Conservation (phyloP, 1,284 basidiomycete genomes). For the Papiliotrema terrestris region DNA sequence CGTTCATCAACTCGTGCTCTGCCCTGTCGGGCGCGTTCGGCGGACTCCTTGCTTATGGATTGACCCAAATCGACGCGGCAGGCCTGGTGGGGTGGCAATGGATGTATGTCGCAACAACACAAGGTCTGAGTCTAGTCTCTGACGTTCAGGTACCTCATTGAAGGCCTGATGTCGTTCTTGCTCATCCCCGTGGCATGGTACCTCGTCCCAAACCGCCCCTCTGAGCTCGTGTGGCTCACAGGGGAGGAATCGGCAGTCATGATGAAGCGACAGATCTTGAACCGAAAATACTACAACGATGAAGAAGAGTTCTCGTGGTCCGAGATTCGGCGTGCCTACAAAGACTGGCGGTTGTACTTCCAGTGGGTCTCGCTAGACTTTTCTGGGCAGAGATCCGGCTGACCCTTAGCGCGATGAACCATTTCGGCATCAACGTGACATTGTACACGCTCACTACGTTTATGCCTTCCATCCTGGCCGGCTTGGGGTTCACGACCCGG, state of each 20-base stretch:
- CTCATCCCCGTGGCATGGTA: conserved; percentile 16
- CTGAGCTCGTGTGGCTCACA: conserved; percentile 22
- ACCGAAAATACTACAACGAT: conserved; percentile 22
- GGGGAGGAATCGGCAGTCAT: conserved; percentile 17
- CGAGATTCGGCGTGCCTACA: conserved; percentile 15
- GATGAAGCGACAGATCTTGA: conserved; percentile 16
- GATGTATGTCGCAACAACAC: conserved; percentile 20
- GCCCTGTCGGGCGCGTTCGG: conserved; percentile 32
- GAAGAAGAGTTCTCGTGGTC: conserved; percentile 26
- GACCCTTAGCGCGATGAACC: conserved; percentile 7
- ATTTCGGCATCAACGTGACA: conserved; percentile 29
- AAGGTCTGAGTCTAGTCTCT: neutral
- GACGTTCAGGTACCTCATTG: conserved; percentile 8
- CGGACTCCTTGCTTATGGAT: conserved; percentile 32
- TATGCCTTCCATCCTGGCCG: conserved; percentile 25
- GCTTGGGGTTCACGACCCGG: conserved; percentile 18
- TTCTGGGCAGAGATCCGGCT: too few relatives aligned
- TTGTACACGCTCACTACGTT: conserved; percentile 22
- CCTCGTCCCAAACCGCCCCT: conserved; percentile 17
- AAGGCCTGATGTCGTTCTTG: conserved; percentile 19
- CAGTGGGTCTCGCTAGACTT: too few relatives aligned
- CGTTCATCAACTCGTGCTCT: conserved; percentile 33
- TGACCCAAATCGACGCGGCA: conserved; percentile 19
- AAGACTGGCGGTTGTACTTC: conserved; percentile 13
- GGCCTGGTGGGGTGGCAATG: conserved; percentile 21